Conservation (phyloP, 225 moss, liverwort and hornwort species). For the Antitrichia curtipendula region DNA sequence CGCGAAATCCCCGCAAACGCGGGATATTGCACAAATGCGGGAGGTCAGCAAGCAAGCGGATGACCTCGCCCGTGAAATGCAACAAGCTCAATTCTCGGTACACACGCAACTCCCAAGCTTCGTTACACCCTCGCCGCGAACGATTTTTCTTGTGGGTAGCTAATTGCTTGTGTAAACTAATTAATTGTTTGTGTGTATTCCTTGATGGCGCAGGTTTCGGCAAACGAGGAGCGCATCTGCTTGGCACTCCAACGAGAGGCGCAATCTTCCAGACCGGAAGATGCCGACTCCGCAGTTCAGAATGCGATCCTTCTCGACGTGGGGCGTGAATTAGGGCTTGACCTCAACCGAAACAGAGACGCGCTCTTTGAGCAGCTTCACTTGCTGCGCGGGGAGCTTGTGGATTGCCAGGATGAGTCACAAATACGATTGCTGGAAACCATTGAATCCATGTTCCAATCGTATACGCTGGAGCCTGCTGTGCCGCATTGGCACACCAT, state of each 20-base stretch:
- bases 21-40: background rate
- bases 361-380: constrained; percentile 39
- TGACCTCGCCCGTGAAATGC: constrained; percentile 41
- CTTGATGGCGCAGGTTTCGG: constrained; percentile 21
- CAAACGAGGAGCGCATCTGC: constrained; percentile 36
- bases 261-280: background rate
- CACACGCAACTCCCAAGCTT: background rate
- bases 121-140: background rate
- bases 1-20: background rate
- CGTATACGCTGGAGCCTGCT: constrained; percentile 27
- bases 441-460: constrained; percentile 29
- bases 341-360: constrained; percentile 26
- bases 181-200: background rate
- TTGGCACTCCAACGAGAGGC: constrained; percentile 22
- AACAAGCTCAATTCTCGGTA: constrained; percentile 39
- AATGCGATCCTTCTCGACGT: constrained; percentile 38
- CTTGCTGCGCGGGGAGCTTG: constrained; percentile 35
- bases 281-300: constrained; percentile 10
- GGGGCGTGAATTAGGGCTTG: constrained; percentile 31
- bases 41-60: constrained; percentile 22
- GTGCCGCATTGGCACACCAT: constrained; percentile 32
- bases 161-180: background rate
- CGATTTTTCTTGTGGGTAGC: background rate
- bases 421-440: constrained; percentile 20
- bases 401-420: constrained; percentile 5